Conservation (phyloP, 2,329 filamentous ascomycete genomes). For the Ophiosphaerella korrae region DNA sequence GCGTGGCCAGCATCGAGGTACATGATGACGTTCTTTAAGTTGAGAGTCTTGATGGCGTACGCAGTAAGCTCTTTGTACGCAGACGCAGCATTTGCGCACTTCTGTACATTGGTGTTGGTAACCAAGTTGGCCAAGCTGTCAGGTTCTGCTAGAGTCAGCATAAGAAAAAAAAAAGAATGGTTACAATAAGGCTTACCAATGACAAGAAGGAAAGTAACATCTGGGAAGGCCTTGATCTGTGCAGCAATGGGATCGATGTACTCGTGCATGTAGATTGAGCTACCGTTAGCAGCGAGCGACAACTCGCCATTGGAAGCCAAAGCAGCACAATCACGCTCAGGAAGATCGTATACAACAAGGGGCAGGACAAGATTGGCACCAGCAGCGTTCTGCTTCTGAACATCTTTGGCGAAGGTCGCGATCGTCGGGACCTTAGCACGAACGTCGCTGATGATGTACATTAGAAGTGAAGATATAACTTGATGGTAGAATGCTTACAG, state of each 20-base stretch:
- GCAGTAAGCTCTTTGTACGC: conserved; percentile 62
- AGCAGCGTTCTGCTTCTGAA: conserved; percentile 53
- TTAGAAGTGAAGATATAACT: too few species aligned
- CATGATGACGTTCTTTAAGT: conserved; percentile 66
- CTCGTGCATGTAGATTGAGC: conserved; percentile 54
- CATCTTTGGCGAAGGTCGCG: conserved; percentile 54
- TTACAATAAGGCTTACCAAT: conserved; percentile 50
- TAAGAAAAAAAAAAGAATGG: conserved; percentile 41
- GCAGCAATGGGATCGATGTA: conserved; percentile 62
- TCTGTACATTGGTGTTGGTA: conserved; percentile 61
- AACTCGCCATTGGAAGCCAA: conserved; percentile 68
- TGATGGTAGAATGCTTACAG: too few species aligned
- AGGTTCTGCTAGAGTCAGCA: conserved; percentile 55
- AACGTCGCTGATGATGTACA: too few species aligned
- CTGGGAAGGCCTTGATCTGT: conserved; percentile 60
- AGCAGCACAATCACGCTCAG: conserved; percentile 67
- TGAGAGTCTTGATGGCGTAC: conserved; percentile 62
- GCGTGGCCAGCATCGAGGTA: conserved; percentile 69
- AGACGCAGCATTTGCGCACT: conserved; percentile 60
- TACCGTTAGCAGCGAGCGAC: conserved; percentile 58
- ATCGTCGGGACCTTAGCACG: conserved; percentile 56
- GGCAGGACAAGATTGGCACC: conserved; percentile 57
- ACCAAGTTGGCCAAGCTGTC: too few species aligned
- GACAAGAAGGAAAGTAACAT: conserved; percentile 56
- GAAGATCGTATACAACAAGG: conserved; percentile 68